Base-by-base conservation (phyloP, 2,329 filamentous ascomycete genomes). In the Byssochlamys sp. region DNA sequence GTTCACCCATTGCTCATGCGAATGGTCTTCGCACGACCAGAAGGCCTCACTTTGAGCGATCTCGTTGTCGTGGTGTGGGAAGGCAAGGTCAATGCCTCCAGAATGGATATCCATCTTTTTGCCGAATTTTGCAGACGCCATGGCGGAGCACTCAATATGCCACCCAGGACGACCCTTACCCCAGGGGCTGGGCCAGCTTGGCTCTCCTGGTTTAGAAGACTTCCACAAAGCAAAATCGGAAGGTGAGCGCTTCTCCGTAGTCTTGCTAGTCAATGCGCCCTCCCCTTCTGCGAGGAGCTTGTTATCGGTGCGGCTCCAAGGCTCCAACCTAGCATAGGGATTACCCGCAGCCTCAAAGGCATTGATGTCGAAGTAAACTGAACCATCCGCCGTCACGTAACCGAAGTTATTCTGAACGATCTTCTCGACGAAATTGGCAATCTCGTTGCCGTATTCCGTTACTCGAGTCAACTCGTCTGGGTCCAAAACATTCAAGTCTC, bases 111-210 rank as follows among this genome's bases (percentile, higher is more conserved):
- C 92, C 79, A 97, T 91, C 60, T 86, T 82, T 28, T 85, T 80
- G 4, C 91, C 91, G 1, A 97, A 77, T n/a, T 91, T 82, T 62
- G 91, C 89, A 1, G 89, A 92, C 0, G 91, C 91, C 92, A 97
- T 96, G 14, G 91, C 91, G 1, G 88, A 91, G 84, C 92, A 96
- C 76, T 96, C 91, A 67, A 96, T 96, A 69, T 96, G 92, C 92
- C 92, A 97, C 19, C 92, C 92, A 0, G 92, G 92, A 51, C 92
- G 81, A 3, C 91, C 91, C 57, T 85, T 80, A 3, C 92, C 91
- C 91, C 92, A 97, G 2, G 85, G 85, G 65, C 88, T 94, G 4
- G 85, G 80, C 92, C 92, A 97, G 63, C 84, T 88, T 0, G 92
- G 92, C 78, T 97, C 92, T 50, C 92, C 92, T 12, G 89, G 84